A percentile compares a stretch with the other conserved stretches of the same genome.
phyloP scores from a whole-genome alignment of 2,329 filamentous ascomycete genomes.

The Monosporascus sp. region DNA sequence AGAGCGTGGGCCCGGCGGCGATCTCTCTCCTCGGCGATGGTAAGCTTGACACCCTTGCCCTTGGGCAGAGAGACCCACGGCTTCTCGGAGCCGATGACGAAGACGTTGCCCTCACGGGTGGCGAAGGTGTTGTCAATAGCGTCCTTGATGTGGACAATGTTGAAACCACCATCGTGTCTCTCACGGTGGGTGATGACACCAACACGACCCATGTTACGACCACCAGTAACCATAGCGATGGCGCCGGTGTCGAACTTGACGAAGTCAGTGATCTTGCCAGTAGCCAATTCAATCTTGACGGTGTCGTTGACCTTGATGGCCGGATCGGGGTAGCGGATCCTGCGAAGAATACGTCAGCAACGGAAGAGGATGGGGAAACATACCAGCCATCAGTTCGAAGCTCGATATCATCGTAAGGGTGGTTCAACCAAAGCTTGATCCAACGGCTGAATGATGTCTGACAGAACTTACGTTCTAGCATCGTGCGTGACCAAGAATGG shows the following conservation, averaged over 20 bases:
- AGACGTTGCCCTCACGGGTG: slow-evolving; percentile 99
- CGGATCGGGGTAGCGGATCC: slow-evolving; percentile 99
- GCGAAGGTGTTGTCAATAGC: slow-evolving; percentile 99
- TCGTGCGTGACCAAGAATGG: slow-evolving; percentile 99
- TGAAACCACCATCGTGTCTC: slow-evolving; percentile 99
- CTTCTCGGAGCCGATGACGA: slow-evolving; percentile 98
- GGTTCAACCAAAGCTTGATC: slow-evolving; percentile 92
- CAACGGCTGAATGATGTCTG: slow-evolving; percentile 99
- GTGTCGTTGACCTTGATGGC: slow-evolving; percentile 99
- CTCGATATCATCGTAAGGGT: slow-evolving; percentile 31
- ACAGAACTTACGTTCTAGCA: slow-evolving; percentile 99
- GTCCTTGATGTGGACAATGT: slow-evolving; percentile 99
- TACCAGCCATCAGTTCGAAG: slow-evolving; percentile 50
- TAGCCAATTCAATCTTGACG: slow-evolving; percentile 95
- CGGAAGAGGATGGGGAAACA: slow-evolving; percentile 30
- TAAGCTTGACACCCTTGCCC: slow-evolving; percentile 99
- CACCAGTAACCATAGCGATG: slow-evolving; percentile 97
- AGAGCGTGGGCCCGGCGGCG: slow-evolving; percentile 71
- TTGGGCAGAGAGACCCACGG: slow-evolving; percentile 99
- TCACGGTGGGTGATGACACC: slow-evolving; percentile 99
- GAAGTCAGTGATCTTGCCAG: slow-evolving; percentile 97
- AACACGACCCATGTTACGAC: slow-evolving; percentile 99
- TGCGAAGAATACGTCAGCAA: slow-evolving; percentile 44
- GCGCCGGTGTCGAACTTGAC: slow-evolving; percentile 98
- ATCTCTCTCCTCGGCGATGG: slow-evolving; percentile 98